Conservation (phyloP, 164 flowering plant species). For the grape (Vitis vinifera) region DNA sequence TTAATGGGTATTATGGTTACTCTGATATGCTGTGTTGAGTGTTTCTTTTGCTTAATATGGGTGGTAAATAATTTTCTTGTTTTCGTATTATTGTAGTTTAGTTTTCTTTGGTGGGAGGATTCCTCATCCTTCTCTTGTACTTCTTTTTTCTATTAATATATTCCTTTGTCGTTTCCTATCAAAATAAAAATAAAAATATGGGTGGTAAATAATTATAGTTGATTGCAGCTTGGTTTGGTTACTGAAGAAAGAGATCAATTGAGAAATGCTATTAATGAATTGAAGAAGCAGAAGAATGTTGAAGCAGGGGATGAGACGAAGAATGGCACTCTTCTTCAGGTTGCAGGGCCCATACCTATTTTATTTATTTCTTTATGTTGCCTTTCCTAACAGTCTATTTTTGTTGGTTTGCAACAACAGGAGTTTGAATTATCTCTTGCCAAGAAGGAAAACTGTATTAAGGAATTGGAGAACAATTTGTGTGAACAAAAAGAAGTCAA, state of each 20-base stretch:
- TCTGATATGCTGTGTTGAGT: too few relatives aligned
- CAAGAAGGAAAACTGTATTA: slow-evolving; percentile 56
- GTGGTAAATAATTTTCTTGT: neutral
- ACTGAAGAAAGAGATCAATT: slow-evolving; percentile 73
- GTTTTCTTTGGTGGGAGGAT: too few relatives aligned
- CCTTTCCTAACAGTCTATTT: slow-evolving; percentile 11
- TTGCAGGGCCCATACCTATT: slow-evolving; percentile 13
- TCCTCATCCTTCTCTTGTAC: too few relatives aligned
- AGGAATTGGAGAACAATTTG: slow-evolving; percentile 60
- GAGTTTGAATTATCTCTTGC: slow-evolving; percentile 70
- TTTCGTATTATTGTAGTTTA: too few relatives aligned
- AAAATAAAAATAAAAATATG: too few relatives aligned
- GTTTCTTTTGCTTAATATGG: too few relatives aligned
- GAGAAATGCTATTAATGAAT: slow-evolving; percentile 39
- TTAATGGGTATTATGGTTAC: too few relatives aligned
- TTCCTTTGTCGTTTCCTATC: neutral
- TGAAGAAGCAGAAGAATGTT: slow-evolving; percentile 46
- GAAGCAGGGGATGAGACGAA: slow-evolving; percentile 36
- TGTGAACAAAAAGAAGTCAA: slow-evolving; percentile 52
- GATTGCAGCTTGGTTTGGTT: slow-evolving; percentile 59
- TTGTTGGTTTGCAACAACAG: slow-evolving; percentile 36
- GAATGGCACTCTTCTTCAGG: slow-evolving; percentile 53
- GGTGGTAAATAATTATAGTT: slow-evolving; percentile 1
- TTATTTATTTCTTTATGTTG: neutral
- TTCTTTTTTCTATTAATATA: neutral